phyloP scores from a whole-genome alignment of 257 asterid genomes.

The Nicotiana knightiana region DNA sequence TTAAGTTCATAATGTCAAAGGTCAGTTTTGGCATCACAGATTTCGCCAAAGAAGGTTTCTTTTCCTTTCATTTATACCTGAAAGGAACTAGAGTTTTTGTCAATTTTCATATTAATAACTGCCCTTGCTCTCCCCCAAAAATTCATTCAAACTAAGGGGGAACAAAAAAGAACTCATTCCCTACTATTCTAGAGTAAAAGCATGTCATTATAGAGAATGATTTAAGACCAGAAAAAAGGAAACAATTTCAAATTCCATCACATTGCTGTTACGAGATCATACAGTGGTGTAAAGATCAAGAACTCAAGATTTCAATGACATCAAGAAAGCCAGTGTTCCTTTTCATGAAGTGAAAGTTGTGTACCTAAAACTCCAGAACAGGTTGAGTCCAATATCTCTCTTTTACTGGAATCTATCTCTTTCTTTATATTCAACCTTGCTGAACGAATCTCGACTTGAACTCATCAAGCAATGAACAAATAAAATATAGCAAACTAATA shows the following conservation, averaged over 20 bases:
- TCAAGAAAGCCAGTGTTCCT: neutral
- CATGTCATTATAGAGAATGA: neutral
- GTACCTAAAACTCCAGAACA: neutral
- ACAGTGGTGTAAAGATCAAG: neutral
- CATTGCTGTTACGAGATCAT: neutral
- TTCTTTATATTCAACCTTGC: neutral
- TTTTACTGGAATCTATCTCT: neutral
- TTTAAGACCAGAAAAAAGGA: neutral
- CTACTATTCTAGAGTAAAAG: neutral
- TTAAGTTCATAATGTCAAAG: neutral
- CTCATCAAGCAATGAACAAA: neutral
- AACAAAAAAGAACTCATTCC: neutral
- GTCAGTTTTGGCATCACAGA: constrained; percentile 3
- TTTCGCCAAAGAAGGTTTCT: neutral
- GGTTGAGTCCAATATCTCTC: neutral
- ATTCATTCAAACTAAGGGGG: neutral
- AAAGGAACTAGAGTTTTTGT: neutral
- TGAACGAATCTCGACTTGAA: neutral
- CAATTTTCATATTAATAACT: neutral
- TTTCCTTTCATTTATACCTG: neutral
- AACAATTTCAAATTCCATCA: neutral
- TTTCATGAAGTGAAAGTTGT: neutral
- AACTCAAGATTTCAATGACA: neutral
- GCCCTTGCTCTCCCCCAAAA: neutral
- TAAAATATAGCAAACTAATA: neutral